Conservation (phyloP, 2,329 filamentous ascomycete species). For the Sporothrix humicola region DNA sequence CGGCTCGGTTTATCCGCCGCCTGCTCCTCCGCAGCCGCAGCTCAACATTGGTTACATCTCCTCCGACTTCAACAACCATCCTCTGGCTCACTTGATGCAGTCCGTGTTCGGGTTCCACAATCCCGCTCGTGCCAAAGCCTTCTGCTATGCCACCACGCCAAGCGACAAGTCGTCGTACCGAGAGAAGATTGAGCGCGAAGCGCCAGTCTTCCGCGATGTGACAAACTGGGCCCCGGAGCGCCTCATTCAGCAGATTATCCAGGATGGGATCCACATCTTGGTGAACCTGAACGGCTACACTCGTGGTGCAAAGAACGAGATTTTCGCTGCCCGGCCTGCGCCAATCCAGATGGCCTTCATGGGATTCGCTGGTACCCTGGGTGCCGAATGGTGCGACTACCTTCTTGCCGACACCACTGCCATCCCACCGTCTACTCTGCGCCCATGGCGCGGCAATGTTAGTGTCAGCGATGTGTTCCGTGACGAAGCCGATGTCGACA, state of each 20-base stretch:
- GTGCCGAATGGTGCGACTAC: slow-evolving; percentile 98
- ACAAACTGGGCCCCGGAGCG: slow-evolving; percentile 85
- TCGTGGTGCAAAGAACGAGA: slow-evolving; percentile 92
- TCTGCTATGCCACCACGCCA: slow-evolving; percentile 93
- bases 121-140: slow-evolving; percentile 73
- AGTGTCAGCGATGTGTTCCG: slow-evolving; percentile 72
- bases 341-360: slow-evolving; percentile 99
- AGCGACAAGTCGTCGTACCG: slow-evolving; percentile 90
- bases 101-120: slow-evolving; percentile 95
- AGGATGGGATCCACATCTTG: slow-evolving; percentile 89
- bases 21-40: slow-evolving; percentile 77
- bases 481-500: slow-evolving; percentile 70
- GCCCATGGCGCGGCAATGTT: slow-evolving; percentile 77
- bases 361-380: slow-evolving; percentile 95
- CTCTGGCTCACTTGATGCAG: slow-evolving; percentile 96
- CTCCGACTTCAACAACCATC: slow-evolving; percentile 98
- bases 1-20: slow-evolving; percentile 79
- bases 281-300: slow-evolving; percentile 99
- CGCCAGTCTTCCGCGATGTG: slow-evolving; percentile 87
- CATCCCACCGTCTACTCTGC: slow-evolving; percentile 79
- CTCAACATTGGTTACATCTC: slow-evolving; percentile 96
- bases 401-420: slow-evolving; percentile 88
- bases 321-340: slow-evolving; percentile 92
- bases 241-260: slow-evolving; percentile 82
- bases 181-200: slow-evolving; percentile 89